Percentiles rank a stretch among this genome's conserved stretches.
Conservation (phyloP, 2,329 filamentous ascomycete genomes). For the Aspergillus costaricaensis region DNA sequence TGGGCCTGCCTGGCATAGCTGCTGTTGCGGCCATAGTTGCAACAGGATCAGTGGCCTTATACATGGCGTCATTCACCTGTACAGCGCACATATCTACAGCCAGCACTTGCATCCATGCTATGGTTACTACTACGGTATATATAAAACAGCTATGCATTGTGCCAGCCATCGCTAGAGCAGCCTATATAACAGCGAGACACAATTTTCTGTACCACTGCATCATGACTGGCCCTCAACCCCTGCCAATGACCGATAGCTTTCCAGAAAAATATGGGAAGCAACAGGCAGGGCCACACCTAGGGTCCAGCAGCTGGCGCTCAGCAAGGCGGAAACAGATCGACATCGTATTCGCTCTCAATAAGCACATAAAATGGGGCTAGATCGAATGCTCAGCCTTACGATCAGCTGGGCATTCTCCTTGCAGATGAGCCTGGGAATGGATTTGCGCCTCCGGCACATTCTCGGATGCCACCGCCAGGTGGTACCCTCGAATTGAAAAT, state of each 20-base stretch:
- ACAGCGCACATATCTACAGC: background rate
- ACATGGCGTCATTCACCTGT: background rate
- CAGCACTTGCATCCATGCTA: background rate
- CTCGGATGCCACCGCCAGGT: background rate
- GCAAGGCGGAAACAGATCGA: background rate
- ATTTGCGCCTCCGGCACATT: background rate
- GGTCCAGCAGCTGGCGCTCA: background rate
- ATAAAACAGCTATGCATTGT: background rate
- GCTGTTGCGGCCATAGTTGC: background rate
- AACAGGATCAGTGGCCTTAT: background rate
- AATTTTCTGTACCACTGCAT: background rate
- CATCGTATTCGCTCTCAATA: background rate
- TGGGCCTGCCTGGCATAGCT: background rate
- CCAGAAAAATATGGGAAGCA: background rate
- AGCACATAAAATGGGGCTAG: background rate
- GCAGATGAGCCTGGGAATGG: background rate
- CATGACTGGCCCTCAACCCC: background rate
- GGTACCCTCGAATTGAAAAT: too few species aligned
- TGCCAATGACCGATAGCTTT: background rate
- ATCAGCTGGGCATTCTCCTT: background rate
- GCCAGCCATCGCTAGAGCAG: background rate
- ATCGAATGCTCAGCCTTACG: background rate
- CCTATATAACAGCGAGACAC: background rate
- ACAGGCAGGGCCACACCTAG: background rate
- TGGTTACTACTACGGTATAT: background rate